Base-by-base conservation (phyloP, 257 asterid genomes). In the Nemophila menziesii region DNA sequence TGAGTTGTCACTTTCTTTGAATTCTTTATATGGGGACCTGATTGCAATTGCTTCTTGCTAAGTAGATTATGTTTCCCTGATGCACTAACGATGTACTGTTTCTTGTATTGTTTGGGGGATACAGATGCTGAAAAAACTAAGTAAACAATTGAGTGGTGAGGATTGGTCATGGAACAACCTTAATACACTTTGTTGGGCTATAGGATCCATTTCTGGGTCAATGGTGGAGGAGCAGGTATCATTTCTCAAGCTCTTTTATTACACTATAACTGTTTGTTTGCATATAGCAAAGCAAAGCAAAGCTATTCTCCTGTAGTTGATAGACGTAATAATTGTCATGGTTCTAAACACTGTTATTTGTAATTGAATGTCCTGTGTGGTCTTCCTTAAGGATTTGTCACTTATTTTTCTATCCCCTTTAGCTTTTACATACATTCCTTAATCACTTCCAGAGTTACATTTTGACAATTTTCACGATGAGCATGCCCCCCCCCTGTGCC, bases 161-260 rank as follows among this genome's bases (percentile, higher is more conserved):
- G 94, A 90, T 49, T 90, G 96, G 96, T 67, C 86, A 39, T 90
- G 99, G 99, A 86, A 90, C 92, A 82, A 85, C 73, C 93, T 90
- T 55, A 90, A 90, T 64, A 90, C 99, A 29, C 58, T 90, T 52
- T 85, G 99, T 54, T 90, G 99, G 99, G 99, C 99, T 38, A 79
- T 90, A 57, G 99, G 99, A 57, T 90, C 99, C 24, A 82, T 90
- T 64, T 90, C 99, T 49, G 99, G 99, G 51, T 90, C 99, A 14
- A 90, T 90, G 99, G 51, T 72, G 73, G 99, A 85, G 68, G 99
- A 90, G 51, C 99, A 90, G 84, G 99, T 90, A 34, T 6, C 19
- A 16, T 39, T 42, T 17, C 48, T 38, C 15, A 1, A 16, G 14
- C 15, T 29, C 16, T 20, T 16, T 23, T 29, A 27, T 2, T 2